Base-by-base conservation (phyloP, 2,329 filamentous ascomycete species). In the Chalaropsis ovoidea region DNA sequence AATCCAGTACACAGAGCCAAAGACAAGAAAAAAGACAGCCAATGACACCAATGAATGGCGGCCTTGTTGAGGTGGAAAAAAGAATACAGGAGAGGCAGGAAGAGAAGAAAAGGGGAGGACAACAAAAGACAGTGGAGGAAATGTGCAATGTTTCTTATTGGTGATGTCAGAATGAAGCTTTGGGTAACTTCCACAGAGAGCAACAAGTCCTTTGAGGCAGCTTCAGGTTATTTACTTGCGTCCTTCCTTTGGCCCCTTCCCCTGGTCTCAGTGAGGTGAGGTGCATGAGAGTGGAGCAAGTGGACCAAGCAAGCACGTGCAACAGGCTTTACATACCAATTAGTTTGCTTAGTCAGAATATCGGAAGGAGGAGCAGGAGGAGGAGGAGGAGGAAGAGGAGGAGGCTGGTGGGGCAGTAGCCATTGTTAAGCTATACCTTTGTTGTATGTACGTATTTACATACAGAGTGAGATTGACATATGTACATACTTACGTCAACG, bases 351-450 rank as follows among this genome's bases (percentile, higher is more conserved):
- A 39, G 35, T 39, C 35, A 39, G 35, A 39, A 7, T 7, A 39
- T 10, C 8, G 35, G 35, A 39, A 47, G 43, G 43, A n/a, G 15
- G 43, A 19, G 43, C n/a, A 47, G 43, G 43, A 47, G n/a, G 47
- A 52, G 47, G 22, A 24, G 47, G 15, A n/a, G 15, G 43, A 19
- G 43, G n/a, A 47, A 15, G 43, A 47, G n/a, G 47, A 52, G 47
- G 22, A 24, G 47, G 15, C 54, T 58, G 54, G 54, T 39, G 27
- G 54, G 27, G 27, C 27, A 56, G 47, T 52, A 52, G 31, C 54
- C 54, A 58, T 58, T 58, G 54, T 58, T 58, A 39, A 58, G 54
- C 27, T 58, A 31, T 58, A 58, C 27, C 54, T 58, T 39, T 39
- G 54, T 27, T 58, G 54, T 39, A 58, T 3, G n/a, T n/a, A n/a